These are phyloP conservation scores for Podila minutissima DNA, from an alignment of 192 early-diverging fungal species.

Conservation along the genomic window DNA sequence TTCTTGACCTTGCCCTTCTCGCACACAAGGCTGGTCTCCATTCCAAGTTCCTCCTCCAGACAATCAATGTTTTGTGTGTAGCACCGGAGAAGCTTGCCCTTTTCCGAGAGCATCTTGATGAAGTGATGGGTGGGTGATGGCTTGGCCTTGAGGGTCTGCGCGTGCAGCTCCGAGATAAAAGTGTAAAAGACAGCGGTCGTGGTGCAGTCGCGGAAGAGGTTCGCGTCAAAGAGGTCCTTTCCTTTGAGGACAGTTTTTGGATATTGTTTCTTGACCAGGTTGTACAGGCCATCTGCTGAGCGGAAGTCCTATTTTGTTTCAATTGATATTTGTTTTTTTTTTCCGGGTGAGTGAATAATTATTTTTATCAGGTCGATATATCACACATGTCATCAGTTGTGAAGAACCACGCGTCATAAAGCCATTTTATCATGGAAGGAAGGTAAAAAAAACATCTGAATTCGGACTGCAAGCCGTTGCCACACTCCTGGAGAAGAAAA, in stretches of 20 bases:
- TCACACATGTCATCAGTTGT: too few relatives aligned
- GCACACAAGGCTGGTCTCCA: slow-evolving; percentile 61
- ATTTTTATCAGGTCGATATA: too few relatives aligned
- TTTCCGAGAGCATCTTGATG: slow-evolving; percentile 78
- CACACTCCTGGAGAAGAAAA: too few relatives aligned
- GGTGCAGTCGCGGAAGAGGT: slow-evolving; percentile 73
- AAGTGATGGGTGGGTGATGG: slow-evolving; percentile 90
- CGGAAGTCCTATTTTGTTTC: slow-evolving; percentile 76
- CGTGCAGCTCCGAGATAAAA: slow-evolving; percentile 90
- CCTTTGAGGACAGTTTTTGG: slow-evolving; percentile 77
- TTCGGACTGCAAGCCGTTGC: too few relatives aligned
- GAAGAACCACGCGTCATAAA: too few relatives aligned
- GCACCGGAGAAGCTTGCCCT: slow-evolving; percentile 84
- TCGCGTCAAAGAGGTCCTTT: slow-evolving; percentile 88
- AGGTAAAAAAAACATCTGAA: too few relatives aligned
- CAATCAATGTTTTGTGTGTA: slow-evolving; percentile 99
- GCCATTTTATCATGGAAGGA: too few relatives aligned
- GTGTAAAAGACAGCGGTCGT: slow-evolving; percentile 76
- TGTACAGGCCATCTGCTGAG: slow-evolving; percentile 86
- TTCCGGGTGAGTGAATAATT: too few relatives aligned
- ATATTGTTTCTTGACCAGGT: slow-evolving; percentile 80
- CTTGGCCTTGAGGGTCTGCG: slow-evolving; percentile 73
- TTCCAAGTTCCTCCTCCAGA: slow-evolving; percentile 80
- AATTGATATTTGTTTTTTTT: too few relatives aligned
- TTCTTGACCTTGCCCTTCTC: slow-evolving; percentile 59